A percentile compares a stretch with the other conserved stretches of the same genome.
phyloP scores from a whole-genome alignment of 2,329 filamentous ascomycete species.

The Penicillium occitanis region DNA sequence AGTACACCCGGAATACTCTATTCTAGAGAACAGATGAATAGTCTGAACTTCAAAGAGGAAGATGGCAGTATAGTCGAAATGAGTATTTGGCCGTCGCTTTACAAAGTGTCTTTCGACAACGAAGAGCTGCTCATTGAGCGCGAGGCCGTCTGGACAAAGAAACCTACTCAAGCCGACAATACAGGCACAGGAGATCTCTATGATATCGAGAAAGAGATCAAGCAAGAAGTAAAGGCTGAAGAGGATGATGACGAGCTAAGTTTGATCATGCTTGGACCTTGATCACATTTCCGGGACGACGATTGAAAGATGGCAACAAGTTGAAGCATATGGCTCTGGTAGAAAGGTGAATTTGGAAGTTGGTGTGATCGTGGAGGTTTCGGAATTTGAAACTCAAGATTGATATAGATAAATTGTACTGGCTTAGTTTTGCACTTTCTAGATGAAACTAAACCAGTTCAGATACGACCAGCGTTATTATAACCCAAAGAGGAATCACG shows the following conservation, averaged over 20 bases:
- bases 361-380: background rate
- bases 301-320: background rate
- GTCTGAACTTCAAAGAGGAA: background rate
- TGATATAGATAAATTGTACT: background rate
- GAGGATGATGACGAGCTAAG: background rate
- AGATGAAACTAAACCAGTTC: background rate
- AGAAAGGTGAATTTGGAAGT: background rate
- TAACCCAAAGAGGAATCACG: background rate
- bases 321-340: background rate
- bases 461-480: background rate
- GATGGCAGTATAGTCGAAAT: background rate
- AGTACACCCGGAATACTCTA: no score
- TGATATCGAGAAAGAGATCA: no score
- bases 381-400: background rate
- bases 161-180: background rate
- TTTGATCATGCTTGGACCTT: no score
- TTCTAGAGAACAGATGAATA: background rate
- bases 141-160: conserved; percentile 12
- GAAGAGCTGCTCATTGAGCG: background rate
- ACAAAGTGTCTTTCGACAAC: conserved; percentile 2
- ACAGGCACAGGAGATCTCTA: background rate
- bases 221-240: background rate
- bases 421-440: background rate
- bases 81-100: conserved; percentile 5
- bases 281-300: no score